phyloP scores from a whole-genome alignment of 2,329 filamentous ascomycete genomes.

The Hymenoscyphus occultus region DNA sequence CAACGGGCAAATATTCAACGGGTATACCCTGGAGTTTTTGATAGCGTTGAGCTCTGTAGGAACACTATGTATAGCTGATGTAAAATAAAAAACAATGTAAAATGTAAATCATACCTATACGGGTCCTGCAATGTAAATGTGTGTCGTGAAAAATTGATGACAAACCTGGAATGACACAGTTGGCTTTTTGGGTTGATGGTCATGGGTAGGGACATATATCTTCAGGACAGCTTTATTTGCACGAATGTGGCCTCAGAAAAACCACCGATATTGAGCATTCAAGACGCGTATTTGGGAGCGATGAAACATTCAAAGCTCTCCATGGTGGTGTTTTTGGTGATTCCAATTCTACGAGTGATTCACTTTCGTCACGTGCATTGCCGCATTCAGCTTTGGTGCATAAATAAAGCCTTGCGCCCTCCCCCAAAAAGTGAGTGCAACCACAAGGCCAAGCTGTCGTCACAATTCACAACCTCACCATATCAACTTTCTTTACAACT shows the following conservation, averaged over 20 bases:
- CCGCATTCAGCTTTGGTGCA: conserved; percentile 9
- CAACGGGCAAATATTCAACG: neutral
- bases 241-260: too few species aligned
- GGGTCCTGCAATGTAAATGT: neutral
- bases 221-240: too few species aligned
- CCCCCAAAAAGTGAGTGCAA: conserved; percentile 11
- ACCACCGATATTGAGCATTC: too few species aligned
- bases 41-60: conserved; percentile 18
- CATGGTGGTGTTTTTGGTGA: too few species aligned
- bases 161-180: too few species aligned
- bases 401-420: conserved; percentile 16
- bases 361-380: neutral
- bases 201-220: too few species aligned
- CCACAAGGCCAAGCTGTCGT: neutral
- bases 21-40: conserved; percentile 19
- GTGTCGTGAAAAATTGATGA: too few species aligned
- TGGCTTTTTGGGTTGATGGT: too few species aligned
- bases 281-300: too few species aligned
- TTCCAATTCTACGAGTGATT: too few species aligned
- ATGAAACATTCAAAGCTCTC: too few species aligned
- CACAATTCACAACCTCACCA: neutral
- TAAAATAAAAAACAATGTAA: conserved; percentile 6
- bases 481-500: neutral
- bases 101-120: neutral
- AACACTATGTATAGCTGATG: conserved; percentile 11